These are phyloP conservation scores for Blastobotrys peoriensis DNA, from an alignment of 805 yeast genomes.

Conservation along the genomic window DNA sequence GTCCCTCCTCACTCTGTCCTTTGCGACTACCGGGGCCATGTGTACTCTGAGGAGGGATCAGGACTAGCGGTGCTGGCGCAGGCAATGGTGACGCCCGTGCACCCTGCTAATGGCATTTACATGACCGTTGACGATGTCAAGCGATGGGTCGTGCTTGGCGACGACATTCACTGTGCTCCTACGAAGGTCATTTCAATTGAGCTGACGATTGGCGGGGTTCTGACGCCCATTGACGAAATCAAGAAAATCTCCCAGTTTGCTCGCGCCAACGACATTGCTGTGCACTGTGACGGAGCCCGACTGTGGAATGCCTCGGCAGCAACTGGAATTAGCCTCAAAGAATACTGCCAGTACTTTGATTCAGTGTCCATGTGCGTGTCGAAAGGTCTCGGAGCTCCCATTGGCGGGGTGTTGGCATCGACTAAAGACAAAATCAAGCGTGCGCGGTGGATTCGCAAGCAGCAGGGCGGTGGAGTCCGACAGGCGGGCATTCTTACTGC, in stretches of 20 bases:
- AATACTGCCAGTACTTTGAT: constrained; percentile 72
- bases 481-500: constrained; percentile 73
- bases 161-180: constrained; percentile 82
- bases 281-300: constrained; percentile 91
- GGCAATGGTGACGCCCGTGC: constrained; percentile 81
- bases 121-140: constrained; percentile 73
- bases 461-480: constrained; percentile 87
- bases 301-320: constrained; percentile 81
- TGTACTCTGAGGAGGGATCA: constrained; percentile 78
- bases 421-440: constrained; percentile 48
- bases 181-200: constrained; percentile 77
- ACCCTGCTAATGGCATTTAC: constrained; percentile 67
- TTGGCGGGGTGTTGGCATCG: constrained; percentile 82
- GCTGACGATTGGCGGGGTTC: constrained; percentile 76
- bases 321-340: constrained; percentile 58
- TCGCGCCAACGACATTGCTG: constrained; percentile 44
- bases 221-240: constrained; percentile 73
- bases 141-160: constrained; percentile 57
- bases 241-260: constrained; percentile 64
- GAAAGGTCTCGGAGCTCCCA: constrained; percentile 85
- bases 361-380: constrained; percentile 80
- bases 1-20: constrained; percentile 79
- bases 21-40: constrained; percentile 81
- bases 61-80: constrained; percentile 83
- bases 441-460: constrained; percentile 82